Evolutionary conservation across 495 filamentous ascomycete genomes (phyloP), one percentile per base, ranked within the genome.

Genomic region (Aspergillus cristatus): DNA sequence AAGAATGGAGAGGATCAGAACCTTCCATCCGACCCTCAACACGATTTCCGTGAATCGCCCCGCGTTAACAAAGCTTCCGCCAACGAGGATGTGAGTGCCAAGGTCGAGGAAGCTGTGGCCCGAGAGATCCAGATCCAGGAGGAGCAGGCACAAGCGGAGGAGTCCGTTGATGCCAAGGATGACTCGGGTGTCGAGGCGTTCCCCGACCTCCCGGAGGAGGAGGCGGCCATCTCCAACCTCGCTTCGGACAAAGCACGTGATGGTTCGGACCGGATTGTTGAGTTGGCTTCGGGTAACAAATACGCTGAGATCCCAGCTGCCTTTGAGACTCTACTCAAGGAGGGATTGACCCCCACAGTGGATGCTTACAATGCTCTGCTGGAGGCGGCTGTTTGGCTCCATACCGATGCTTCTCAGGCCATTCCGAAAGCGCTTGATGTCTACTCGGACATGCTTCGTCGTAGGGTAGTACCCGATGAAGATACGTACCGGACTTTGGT

Each of bases 361-460:
- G 68, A 76, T 14, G 82, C 90, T 13, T 98, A 97, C 68, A 95
- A 96, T 61, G 84, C 84, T 25, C 68, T 97, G 29, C 67, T 98
- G 28, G 70, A 79, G 47, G 86, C 93, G 18, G 88, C 86, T 15
- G 78, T 93, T 41, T 66, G 82, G 42, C 70, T 94, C 14, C 62
- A 69, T 34, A 66, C 67, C 5, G 76, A 84, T 50, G 79, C 78
- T 53, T 76, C 80, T 34, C 84, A 87, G 61, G 73, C 87, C 7
- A 81, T 94, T 16, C 77, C 84, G 32, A 94, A 94, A 63, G 88
- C 85, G 5, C 74, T 97, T 34, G 87, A 89, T 70, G 82, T 97
- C 40, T 97, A 97, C 65, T 82, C 86, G 29, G 86, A 96, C 56
- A 94, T 98, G 90, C 80, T 94, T 46, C 75, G 82, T 42, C 82